Base-by-base conservation (phyloP, 2,329 filamentous ascomycete genomes). In the Aspergillus fijiensis region DNA sequence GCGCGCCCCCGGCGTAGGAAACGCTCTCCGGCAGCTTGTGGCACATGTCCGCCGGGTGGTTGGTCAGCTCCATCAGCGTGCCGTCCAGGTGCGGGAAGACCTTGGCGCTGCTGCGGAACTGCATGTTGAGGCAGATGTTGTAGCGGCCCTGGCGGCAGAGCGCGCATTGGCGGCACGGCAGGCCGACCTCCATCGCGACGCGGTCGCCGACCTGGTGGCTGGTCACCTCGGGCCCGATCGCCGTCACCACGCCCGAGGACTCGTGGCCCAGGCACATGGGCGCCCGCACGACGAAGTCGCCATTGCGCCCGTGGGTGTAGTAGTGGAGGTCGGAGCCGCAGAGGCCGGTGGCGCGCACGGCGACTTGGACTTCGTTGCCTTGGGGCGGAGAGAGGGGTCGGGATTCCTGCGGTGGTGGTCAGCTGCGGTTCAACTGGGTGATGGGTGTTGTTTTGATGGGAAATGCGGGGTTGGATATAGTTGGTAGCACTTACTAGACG, bases 131-230 rank as follows among this genome's bases (percentile, higher is more conserved):
- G 76, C 85, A 88, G 64, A 88, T 85, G 66, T 88, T 88, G 71
- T 87, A 87, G 54, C 85, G 75, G 55, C 83, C 84, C 58, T 81
- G 78, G 49, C 77, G 74, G 69, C 85, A 88, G 55, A 83, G 75
- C 23, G 79, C 73, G 69, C 85, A 88, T 47, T 74, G 70, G 45
- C 90, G 87, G 80, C 94, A 98, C 0, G 92, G 91, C 55, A 91
- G 85, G 54, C 94, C 94, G 14, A 96, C 94, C 82, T 98, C 94
- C 48, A 98, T 81, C n/a, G 94, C 92, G 21, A 97, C 89, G 68
- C 90, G 88, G 78, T 97, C 93, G 60, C 93, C 93, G 11, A 83
- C 72, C 66, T 85, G 79, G 63, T 96, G 85, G 33, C 76, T 78
- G 45, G 64, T 86, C 5, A 92, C 89, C 12, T 79, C 80, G 1